Evolutionary conservation across 116 monocot species (phyloP), one percentile per base, ranked within the genome.

Genomic region (Dioscorea cayenensis): DNA sequence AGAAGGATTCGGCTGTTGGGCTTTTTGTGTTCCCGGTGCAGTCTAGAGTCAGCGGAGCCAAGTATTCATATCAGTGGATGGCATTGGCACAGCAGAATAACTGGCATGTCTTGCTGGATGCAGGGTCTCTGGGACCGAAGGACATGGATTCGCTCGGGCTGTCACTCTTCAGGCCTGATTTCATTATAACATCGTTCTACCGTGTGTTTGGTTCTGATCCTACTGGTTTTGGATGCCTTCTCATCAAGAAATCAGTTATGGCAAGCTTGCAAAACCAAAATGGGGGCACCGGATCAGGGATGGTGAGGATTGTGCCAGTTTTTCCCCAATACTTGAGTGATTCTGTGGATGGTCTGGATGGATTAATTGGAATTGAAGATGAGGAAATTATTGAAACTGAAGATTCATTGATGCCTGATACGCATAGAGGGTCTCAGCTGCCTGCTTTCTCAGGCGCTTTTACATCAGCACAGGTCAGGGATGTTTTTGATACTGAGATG

Each of bases 61-160:
- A 90, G 88, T 99, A 99, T 65, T 92, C 97, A 3, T 99, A 99
- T 66, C 90, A 99, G 72, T 99, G 97, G 97, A 99, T 99, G 97
- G 88, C 97, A 9, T 68, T 99, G 78, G 97, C 93, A 1, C 97
- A 97, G 79, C 86, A 93, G 84, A 90, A 93, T 65, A 86, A 86
- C 72, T 97, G 97, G 97, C 97, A 97, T 80, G 93, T 97, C 4
- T 75, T 97, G 81, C 88, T 97, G 19, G 97, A 97, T 80, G 97
- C 97, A 8, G 97, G 97, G 7, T 88, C 97, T 32, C 78, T 97
- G 74, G 97, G 97, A 49, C 97, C 97, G 5, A 97, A 97, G 70
- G 97, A 97, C 68, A 97, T 97, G 97, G 97, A 97, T 75, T 97
- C 97, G 0, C 88, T 97, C 6, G 97, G 97, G 28, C 69, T 97